Evolutionary conservation across 495 filamentous ascomycete species (phyloP), one percentile per base, ranked within the genome.

Genomic region (Lichina pygmaea): DNA sequence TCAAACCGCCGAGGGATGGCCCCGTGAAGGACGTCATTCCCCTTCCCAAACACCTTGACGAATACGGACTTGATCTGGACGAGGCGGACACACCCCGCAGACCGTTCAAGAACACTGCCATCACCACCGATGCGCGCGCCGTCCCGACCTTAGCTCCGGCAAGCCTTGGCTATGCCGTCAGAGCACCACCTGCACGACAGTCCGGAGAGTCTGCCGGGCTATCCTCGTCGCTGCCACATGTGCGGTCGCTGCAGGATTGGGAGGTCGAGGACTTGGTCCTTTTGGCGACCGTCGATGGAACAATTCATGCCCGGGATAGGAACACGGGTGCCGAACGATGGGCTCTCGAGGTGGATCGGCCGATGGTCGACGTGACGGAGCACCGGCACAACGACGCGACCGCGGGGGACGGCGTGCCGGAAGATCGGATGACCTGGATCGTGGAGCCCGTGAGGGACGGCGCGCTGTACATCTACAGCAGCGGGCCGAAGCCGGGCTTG

Each of bases 231-330:
- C 77, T 73, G 71, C 73, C 72, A 57, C 63, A 72, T 72, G 85
- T 85, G 83, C 85, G 85, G 73, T 86, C 75, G 62, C 62, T 95
- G 70, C 78, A 91, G 71, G 89, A 94, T 57, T 95, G 85, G 86
- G 82, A 93, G 73, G 85, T 93, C 63, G 86, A 95, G 79, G 86
- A 95, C 65, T 91, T 94, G 74, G 80, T 95, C 60, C 79, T 97
- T 66, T 65, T 97, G 78, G 85, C 91, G 79, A 95, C 91, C 71
- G 78, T 97, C 67, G 83, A 95, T 66, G 89, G 89, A 65, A 80
- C 79, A 50, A 73, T 97, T 58, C 80, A 93, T 67, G 89, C 91
- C 55, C 73, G 75, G 62, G 84, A 94, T 64, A 71, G 89, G 52
- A 81, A 79, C 57, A 86, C 74, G 48, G 89, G 89, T 44, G 62